Conservation (phyloP, 805 yeast genomes). For the Candida krabiensis region DNA sequence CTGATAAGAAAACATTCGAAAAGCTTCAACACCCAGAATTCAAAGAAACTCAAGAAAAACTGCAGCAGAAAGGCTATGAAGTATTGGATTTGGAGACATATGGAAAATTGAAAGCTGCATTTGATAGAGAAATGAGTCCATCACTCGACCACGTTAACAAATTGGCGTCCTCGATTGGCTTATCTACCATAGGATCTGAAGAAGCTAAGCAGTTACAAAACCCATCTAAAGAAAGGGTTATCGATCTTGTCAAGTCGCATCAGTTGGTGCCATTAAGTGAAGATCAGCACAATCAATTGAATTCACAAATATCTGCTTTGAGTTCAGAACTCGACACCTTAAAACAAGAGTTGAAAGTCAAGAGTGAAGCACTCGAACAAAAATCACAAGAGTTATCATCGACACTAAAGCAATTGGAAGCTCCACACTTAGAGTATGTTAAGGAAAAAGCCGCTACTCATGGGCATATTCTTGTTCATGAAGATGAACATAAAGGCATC, state of each 20-base stretch:
- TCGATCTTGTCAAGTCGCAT: slow-evolving; percentile 9
- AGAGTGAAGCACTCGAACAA: neutral
- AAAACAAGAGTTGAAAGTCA: neutral
- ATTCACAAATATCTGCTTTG: slow-evolving; percentile 1
- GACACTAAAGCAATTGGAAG: neutral
- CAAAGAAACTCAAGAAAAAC: slow-evolving; percentile 7
- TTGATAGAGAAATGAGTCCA: slow-evolving; percentile 10
- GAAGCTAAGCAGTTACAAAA: slow-evolving; percentile 15
- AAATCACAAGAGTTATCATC: neutral
- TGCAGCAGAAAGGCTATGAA: slow-evolving; percentile 11
- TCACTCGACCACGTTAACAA: slow-evolving; percentile 32
- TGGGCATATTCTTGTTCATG: slow-evolving; percentile 5
- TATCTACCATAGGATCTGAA: slow-evolving; percentile 16
- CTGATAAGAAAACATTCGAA: slow-evolving; percentile 10
- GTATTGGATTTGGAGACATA: slow-evolving; percentile 18
- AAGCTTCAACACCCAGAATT: slow-evolving; percentile 7
- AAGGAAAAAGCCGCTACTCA: slow-evolving; percentile 7
- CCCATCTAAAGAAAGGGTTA: slow-evolving; percentile 16
- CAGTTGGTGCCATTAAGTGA: slow-evolving; percentile 8
- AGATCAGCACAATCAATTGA: slow-evolving; percentile 2
- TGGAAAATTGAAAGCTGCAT: slow-evolving; percentile 1
- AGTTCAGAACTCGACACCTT: neutral
- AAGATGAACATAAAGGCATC: neutral
- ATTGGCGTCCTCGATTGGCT: slow-evolving; percentile 29
- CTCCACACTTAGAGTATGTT: slow-evolving; percentile 9